These are phyloP conservation scores for Aspergillus sclerotialis DNA, from an alignment of 2,329 filamentous ascomycete species.

Conservation along the genomic window DNA sequence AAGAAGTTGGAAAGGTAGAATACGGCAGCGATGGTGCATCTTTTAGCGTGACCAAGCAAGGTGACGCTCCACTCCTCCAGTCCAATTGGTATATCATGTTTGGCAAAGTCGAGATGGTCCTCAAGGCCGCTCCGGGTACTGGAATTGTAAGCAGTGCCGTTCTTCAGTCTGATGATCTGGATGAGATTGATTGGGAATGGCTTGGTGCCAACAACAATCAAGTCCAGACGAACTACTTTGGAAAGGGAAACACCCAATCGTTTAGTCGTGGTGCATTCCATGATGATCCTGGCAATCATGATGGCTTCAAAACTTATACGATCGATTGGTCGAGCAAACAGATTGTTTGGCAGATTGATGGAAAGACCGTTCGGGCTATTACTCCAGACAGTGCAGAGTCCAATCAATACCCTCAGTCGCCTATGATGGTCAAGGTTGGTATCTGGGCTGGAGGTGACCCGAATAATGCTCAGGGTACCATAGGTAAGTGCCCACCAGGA, in stretches of 20 bases:
- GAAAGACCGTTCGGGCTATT: slow-evolving; percentile 68
- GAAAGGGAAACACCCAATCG: slow-evolving; percentile 76
- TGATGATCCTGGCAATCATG: slow-evolving; percentile 60
- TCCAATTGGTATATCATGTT: slow-evolving; percentile 99
- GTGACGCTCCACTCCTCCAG: slow-evolving; percentile 77
- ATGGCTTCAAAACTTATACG: slow-evolving; percentile 74
- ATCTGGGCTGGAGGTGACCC: slow-evolving; percentile 88
- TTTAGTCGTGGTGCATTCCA: slow-evolving; percentile 87
- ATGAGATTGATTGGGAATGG: slow-evolving; percentile 98
- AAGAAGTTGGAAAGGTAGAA: slow-evolving; percentile 58
- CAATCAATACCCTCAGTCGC: slow-evolving; percentile 85
- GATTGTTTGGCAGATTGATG: slow-evolving; percentile 81
- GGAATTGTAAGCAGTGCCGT: slow-evolving; percentile 93
- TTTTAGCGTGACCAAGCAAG: slow-evolving; percentile 70
- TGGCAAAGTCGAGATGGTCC: slow-evolving; percentile 74
- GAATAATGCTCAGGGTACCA: slow-evolving; percentile 70
- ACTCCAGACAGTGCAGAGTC: slow-evolving; percentile 61
- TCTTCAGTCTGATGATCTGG: slow-evolving; percentile 80
- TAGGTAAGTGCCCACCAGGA: slow-evolving; percentile 40
- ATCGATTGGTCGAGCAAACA: slow-evolving; percentile 85
- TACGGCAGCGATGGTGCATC: slow-evolving; percentile 71
- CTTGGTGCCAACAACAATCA: slow-evolving; percentile 67
- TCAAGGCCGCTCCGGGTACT: slow-evolving; percentile 79
- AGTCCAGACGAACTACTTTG: slow-evolving; percentile 97
- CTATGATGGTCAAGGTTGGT: slow-evolving; percentile 90